phyloP scores from a whole-genome alignment of 2,329 filamentous ascomycete genomes.

The Aspergillus sp. region DNA sequence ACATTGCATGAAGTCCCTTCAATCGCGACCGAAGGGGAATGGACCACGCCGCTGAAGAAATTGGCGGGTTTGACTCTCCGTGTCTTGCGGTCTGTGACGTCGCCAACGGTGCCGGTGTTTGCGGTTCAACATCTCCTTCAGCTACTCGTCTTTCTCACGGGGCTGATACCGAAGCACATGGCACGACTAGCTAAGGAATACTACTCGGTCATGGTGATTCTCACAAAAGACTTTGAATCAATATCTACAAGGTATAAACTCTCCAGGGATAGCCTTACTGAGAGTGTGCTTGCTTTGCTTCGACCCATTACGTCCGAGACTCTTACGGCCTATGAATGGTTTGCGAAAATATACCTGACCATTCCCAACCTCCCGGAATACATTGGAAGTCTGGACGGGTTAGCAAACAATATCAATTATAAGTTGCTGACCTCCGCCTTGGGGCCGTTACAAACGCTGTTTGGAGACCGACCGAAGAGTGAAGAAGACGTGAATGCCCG shows the following conservation, averaged over 20 bases:
- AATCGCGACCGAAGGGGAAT: constrained; percentile 42
- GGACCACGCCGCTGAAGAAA: constrained; percentile 43
- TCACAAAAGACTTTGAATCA: constrained; percentile 33
- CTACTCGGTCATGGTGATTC: constrained; percentile 41
- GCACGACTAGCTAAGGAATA: constrained; percentile 42
- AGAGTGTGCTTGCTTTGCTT: constrained; percentile 45
- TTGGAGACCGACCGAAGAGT: constrained; percentile 28
- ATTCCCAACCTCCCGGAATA: constrained; percentile 43
- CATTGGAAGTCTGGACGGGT: constrained; percentile 41
- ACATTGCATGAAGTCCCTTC: constrained; percentile 42
- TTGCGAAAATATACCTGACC: constrained; percentile 50
- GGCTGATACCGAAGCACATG: constrained; percentile 44
- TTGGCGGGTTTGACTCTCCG: constrained; percentile 40
- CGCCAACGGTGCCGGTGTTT: constrained; percentile 21
- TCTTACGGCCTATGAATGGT: constrained; percentile 48
- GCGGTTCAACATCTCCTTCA: constrained; percentile 37
- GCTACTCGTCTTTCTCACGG: constrained; percentile 40
- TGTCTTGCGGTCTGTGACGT: constrained; percentile 33
- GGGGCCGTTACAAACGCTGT: constrained; percentile 32
- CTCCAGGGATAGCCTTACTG: constrained; percentile 32
- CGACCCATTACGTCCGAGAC: constrained; percentile 47
- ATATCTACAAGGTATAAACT: constrained; percentile 22
- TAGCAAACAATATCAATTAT: constrained; percentile 55
- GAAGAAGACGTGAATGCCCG: constrained; percentile 44
- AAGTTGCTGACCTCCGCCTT: constrained; percentile 49